phyloP scores from a whole-genome alignment of 805 yeast genomes.

The Candida insectorum region DNA sequence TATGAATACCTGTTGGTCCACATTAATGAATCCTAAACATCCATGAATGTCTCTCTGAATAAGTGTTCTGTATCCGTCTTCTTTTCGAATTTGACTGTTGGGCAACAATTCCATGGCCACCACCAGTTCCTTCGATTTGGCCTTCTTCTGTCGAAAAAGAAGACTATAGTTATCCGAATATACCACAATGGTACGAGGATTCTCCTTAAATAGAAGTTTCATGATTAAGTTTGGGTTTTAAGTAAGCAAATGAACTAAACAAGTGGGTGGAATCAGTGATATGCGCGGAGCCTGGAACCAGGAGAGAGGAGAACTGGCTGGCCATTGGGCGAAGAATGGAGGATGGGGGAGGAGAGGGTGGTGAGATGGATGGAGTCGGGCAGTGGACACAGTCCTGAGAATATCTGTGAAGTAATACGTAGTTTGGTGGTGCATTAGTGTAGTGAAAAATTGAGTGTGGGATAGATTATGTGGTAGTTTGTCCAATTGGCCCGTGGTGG shows the following conservation, averaged over 20 bases:
- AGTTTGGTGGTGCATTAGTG: no score
- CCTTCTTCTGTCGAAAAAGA: slow-evolving; percentile 20
- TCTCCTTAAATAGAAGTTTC: slow-evolving; percentile 29
- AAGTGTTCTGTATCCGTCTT: slow-evolving; percentile 35
- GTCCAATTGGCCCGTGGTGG: no score
- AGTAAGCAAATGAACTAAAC: background rate
- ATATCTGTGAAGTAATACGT: no score
- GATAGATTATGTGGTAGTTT: no score
- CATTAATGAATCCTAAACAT: slow-evolving; percentile 75
- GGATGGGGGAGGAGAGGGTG: no score
- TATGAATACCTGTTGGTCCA: slow-evolving; percentile 64
- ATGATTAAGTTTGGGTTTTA: slow-evolving; percentile 15
- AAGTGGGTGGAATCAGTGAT: background rate
- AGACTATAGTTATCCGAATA: slow-evolving; percentile 28
- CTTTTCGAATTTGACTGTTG: slow-evolving; percentile 31
- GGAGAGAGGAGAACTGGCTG: no score
- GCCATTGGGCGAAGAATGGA: no score
- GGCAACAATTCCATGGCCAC: slow-evolving; percentile 45
- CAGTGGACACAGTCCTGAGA: no score
- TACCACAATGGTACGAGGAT: slow-evolving; percentile 29
- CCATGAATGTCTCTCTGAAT: slow-evolving; percentile 49
- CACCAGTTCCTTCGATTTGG: slow-evolving; percentile 17
- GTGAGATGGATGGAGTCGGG: no score
- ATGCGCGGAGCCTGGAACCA: background rate
- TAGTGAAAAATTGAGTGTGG: no score